A percentile compares a stretch with the other conserved stretches of the same genome.
Evolutionary conservation across 2,329 filamentous ascomycete genomes (phyloP).

Genomic region (Beauveria rudraprayagi): DNA sequence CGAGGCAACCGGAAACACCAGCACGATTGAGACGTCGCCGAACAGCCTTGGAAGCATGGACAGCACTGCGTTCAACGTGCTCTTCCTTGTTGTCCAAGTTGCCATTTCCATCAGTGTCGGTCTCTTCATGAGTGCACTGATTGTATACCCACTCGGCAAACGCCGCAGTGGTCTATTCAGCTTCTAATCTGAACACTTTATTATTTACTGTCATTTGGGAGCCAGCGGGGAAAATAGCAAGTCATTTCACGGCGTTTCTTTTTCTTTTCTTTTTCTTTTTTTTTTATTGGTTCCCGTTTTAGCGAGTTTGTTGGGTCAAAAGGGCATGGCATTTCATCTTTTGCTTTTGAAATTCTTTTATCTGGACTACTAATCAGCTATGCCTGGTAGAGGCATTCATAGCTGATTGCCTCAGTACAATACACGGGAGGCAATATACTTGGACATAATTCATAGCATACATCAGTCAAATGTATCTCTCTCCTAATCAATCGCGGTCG

Average conservation of each 20-base stretch:
- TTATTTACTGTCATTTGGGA: background rate
- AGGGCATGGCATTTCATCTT: background rate
- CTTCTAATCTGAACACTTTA: slow-evolving; percentile 28
- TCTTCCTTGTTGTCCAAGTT: slow-evolving; percentile 52
- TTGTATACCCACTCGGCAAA: slow-evolving; percentile 51
- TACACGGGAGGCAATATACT: background rate
- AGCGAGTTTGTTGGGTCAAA: background rate
- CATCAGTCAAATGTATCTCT: background rate
- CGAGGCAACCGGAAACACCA: slow-evolving; percentile 38
- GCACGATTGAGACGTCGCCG: slow-evolving; percentile 17
- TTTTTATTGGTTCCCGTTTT: background rate
- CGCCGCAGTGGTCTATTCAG: slow-evolving; percentile 49
- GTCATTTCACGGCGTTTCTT: background rate
- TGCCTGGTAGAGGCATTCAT: background rate
- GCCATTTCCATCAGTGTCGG: slow-evolving; percentile 56
- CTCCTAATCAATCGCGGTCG: too few species aligned
- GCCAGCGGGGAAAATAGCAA: background rate
- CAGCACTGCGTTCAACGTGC: slow-evolving; percentile 43
- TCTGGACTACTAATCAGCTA: background rate
- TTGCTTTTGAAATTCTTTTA: background rate
- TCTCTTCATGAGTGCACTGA: slow-evolving; percentile 46
- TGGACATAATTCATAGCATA: background rate
- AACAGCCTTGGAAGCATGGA: slow-evolving; percentile 26
- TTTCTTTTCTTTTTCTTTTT: background rate
- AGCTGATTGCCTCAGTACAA: background rate